Evolutionary conservation across 768 basidiomycete genomes (phyloP), one percentile per base, ranked within the genome.

Genomic region (Cyclocybe aegerita): DNA sequence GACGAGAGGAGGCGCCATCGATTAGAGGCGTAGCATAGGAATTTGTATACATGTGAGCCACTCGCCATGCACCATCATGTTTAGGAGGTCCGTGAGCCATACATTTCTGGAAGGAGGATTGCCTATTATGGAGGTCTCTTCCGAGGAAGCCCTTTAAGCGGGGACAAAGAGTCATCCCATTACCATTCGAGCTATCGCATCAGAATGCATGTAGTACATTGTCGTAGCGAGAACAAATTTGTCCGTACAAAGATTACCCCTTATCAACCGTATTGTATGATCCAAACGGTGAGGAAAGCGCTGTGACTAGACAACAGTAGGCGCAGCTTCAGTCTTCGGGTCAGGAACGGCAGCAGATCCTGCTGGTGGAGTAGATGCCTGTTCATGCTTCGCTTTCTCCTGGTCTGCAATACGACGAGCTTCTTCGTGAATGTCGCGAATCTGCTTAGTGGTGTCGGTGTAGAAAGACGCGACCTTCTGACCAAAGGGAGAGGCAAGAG

Each of bases 341-440:
- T 50, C 50, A 6, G 58, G 49, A 32, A 43, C 32, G 6, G 48
- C 53, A 14, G 39, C 29, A 6, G 56, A 36, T 2, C 65, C 30
- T 4, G 60, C 40, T 9, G 60, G 31, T 9, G 59, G 44, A 15
- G 54, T 38, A 29, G 23, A 23, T 5, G 23, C 23, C 23, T 23
- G 23, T 23, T 23, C 23, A 23, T 23, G 23, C 5, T 57, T 54
- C 2, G 65, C 49, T 61, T 88, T 85, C 57, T 88, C 79, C 48
- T 74, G 67, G 23, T 77, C 78, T 23, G 85, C 82, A 60, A 98
- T 91, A 30, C 95, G 83, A 52, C 77, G 74, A 2, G 95, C 95
- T 69, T 98, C 95, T 62, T 94, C 91, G 63, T 97, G 94, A 42
- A 98, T 94, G 63, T 98, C 94, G 14, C 79, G 61, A 23, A 92